Conservation (phyloP, 2,329 filamentous ascomycete genomes). For the Sporothrix globosa region DNA sequence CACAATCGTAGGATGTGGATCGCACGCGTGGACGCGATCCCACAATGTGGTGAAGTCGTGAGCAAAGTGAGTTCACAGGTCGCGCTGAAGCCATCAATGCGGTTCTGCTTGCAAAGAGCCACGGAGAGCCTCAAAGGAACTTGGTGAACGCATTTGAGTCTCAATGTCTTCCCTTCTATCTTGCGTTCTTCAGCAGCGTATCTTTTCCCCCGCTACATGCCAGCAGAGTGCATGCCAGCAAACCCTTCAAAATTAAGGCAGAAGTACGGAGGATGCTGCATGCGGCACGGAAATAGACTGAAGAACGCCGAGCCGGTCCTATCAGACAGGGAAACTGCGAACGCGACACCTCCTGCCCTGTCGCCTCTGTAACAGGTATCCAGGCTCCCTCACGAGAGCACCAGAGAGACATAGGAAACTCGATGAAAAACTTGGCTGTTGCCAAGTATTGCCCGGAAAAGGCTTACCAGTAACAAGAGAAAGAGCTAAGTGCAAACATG, state of each 20-base stretch:
- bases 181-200: constrained; percentile 5
- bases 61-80: background rate
- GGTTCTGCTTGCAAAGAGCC: background rate
- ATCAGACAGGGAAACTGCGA: constrained; percentile 16
- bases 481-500: background rate
- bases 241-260: background rate
- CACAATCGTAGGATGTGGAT: constrained; percentile 3
- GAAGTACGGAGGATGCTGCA: background rate
- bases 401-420: no score
- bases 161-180: background rate
- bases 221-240: constrained; percentile 16
- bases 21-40: constrained; percentile 13
- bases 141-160: background rate
- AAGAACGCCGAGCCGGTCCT: background rate
- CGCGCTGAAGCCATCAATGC: constrained; percentile 16
- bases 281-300: constrained; percentile 16
- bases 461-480: constrained; percentile 5
- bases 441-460: background rate
- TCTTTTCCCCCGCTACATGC: constrained; percentile 12
- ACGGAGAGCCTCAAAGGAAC: background rate
- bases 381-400: no score
- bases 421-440: background rate
- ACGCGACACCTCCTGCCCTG: background rate
- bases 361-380: no score
- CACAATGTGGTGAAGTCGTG: background rate